Conservation (phyloP, 1,284 basidiomycete genomes). For the Trichosporon faecale region DNA sequence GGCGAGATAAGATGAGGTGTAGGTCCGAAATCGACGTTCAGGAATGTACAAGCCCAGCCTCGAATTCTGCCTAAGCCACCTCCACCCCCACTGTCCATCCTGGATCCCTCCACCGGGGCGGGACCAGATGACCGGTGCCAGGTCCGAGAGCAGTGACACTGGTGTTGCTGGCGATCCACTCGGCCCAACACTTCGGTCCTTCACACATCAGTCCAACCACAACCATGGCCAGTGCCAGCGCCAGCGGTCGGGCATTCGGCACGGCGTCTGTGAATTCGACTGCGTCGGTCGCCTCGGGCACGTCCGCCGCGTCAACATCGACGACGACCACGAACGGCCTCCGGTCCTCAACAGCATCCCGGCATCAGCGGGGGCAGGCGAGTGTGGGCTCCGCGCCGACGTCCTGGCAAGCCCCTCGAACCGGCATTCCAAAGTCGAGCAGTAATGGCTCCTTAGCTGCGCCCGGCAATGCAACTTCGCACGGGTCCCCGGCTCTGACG, state of each 20-base stretch:
- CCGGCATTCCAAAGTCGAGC: background rate
- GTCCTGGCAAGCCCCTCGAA: background rate
- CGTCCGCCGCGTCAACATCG: background rate
- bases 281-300: background rate
- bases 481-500: background rate
- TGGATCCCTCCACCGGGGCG: background rate
- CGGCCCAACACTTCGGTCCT: too few species aligned
- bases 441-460: background rate
- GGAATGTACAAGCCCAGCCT: background rate
- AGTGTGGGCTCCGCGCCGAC: background rate
- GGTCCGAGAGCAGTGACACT: conserved; percentile 1
- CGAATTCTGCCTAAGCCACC: background rate
- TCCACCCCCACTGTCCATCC: background rate
- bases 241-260: conserved; percentile 12
- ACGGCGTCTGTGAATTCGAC: background rate
- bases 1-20: background rate
- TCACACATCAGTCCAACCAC: background rate
- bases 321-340: background rate
- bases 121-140: background rate
- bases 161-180: background rate
- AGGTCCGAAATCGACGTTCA: background rate
- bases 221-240: conserved; percentile 7
- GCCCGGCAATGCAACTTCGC: background rate
- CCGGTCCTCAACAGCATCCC: background rate
- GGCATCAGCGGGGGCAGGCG: background rate